These are phyloP conservation scores for Raddia guianensis DNA, from an alignment of 176 grass and related monocot species.

Conservation along the genomic window DNA sequence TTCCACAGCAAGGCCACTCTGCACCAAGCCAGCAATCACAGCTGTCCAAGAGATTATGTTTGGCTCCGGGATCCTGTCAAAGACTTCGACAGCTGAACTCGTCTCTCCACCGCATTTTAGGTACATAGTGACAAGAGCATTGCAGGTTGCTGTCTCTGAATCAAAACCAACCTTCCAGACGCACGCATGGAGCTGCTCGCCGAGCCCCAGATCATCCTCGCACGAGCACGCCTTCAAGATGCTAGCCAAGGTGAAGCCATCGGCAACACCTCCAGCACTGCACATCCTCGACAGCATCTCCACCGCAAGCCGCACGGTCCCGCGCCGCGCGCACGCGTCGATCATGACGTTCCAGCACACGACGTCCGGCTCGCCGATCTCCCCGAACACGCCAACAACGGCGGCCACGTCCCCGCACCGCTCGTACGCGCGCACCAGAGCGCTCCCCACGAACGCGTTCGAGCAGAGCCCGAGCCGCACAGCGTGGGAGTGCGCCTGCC, in stretches of 20 bases:
- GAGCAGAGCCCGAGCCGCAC: constrained; percentile 31
- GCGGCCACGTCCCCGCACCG: not conserved
- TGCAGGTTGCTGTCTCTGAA: constrained; percentile 30
- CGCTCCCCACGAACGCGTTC: constrained; percentile 40
- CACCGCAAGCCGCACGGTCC: constrained; percentile 19
- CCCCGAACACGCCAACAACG: constrained; percentile 23
- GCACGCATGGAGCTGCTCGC: constrained; percentile 46
- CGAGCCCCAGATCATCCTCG: constrained; percentile 15
- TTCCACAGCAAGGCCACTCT: not conserved
- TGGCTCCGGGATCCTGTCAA: constrained; percentile 2
- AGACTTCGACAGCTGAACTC: constrained; percentile 23
- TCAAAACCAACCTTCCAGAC: constrained; percentile 42
- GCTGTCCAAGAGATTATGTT: constrained; percentile 56
- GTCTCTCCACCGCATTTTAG: constrained; percentile 41
- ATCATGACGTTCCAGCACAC: constrained; percentile 51
- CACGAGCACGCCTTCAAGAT: constrained; percentile 42
- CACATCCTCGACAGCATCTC: constrained; percentile 41
- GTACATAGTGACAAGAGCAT: constrained; percentile 54
- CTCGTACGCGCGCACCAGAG: constrained; percentile 38
- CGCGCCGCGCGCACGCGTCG: constrained; percentile 36
- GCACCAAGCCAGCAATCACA: constrained; percentile 26
- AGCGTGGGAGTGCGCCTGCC: constrained; percentile 43
- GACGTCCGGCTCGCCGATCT: constrained; percentile 26
- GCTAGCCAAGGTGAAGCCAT: constrained; percentile 42
- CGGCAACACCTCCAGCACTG: not conserved